phyloP scores from a whole-genome alignment of 2,329 filamentous ascomycete species.

The Trichoderma endophyticum region DNA sequence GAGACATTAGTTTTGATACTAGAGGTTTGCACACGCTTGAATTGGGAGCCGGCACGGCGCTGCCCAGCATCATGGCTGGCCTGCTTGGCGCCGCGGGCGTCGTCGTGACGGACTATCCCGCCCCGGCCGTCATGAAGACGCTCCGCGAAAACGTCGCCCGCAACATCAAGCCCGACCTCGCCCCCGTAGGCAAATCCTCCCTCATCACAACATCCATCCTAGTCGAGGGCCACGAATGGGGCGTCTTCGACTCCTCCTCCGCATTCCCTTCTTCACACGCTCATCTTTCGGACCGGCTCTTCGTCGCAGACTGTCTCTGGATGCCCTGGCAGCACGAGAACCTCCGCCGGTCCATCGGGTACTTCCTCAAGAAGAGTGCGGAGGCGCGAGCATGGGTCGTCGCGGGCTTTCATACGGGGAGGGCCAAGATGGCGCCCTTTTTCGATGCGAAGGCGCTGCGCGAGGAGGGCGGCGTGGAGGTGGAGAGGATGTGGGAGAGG shows the following conservation, averaged over 20 bases:
- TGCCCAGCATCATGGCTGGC: slow-evolving; percentile 50
- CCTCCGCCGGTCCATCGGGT: slow-evolving; percentile 58
- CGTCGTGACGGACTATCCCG: slow-evolving; percentile 66
- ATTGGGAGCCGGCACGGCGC: slow-evolving; percentile 62
- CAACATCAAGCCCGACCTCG: slow-evolving; percentile 42
- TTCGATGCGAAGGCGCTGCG: slow-evolving; percentile 50
- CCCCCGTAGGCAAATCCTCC: slow-evolving; percentile 29
- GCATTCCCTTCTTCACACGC: slow-evolving; percentile 16
- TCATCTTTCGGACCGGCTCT: slow-evolving; percentile 55
- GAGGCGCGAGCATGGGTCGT: slow-evolving; percentile 60
- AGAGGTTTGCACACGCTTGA: slow-evolving; percentile 55
- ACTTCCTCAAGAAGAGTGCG: slow-evolving; percentile 51
- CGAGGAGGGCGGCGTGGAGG: slow-evolving; percentile 48
- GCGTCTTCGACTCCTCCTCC: slow-evolving; percentile 37
- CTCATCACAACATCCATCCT: slow-evolving; percentile 29
- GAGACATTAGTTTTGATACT: slow-evolving; percentile 42
- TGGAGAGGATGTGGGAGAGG: slow-evolving; percentile 66
- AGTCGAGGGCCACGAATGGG: slow-evolving; percentile 65
- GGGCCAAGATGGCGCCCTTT: slow-evolving; percentile 63
- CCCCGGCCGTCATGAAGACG: slow-evolving; percentile 55
- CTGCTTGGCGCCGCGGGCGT: slow-evolving; percentile 50
- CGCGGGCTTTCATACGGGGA: slow-evolving; percentile 69
- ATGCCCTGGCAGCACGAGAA: slow-evolving; percentile 71
- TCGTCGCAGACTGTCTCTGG: slow-evolving; percentile 74
- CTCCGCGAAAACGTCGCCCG: slow-evolving; percentile 55